phyloP scores from a whole-genome alignment of 176 grass and related monocot species.

The Aegilops umbellulata region DNA sequence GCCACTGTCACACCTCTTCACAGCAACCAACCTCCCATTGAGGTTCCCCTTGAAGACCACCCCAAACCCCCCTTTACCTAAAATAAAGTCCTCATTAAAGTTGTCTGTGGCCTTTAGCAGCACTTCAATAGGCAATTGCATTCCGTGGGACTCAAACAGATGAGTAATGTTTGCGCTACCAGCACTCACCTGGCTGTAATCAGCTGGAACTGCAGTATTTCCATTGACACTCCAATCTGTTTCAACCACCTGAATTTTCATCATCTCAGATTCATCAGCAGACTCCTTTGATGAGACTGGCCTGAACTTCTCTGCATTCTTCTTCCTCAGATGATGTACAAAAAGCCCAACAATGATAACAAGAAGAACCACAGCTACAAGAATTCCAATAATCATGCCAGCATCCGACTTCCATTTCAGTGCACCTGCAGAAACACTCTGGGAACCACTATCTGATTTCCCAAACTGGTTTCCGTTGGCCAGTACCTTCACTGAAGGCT shows the following conservation, averaged over 20 bases:
- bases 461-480: slow-evolving; percentile 56
- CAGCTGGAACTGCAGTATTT: slow-evolving; percentile 24
- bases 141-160: slow-evolving; percentile 57
- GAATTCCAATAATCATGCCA: slow-evolving; percentile 53
- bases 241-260: slow-evolving; percentile 43
- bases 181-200: slow-evolving; percentile 45
- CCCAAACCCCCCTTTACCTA: slow-evolving; percentile 92
- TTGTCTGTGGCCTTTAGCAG: slow-evolving; percentile 77
- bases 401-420: slow-evolving; percentile 23
- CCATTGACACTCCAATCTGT: slow-evolving; percentile 33
- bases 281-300: slow-evolving; percentile 42
- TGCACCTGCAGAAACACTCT: not conserved
- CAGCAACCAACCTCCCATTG: slow-evolving; percentile 72
- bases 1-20: slow-evolving; percentile 71
- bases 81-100: slow-evolving; percentile 65
- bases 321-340: slow-evolving; percentile 45
- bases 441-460: slow-evolving; percentile 28
- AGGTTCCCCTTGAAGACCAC: slow-evolving; percentile 82
- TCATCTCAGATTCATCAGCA: slow-evolving; percentile 39
- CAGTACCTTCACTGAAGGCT: slow-evolving; percentile 50
- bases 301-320: slow-evolving; percentile 53
- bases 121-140: slow-evolving; percentile 69
- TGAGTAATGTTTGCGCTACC: slow-evolving; percentile 37
- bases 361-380: slow-evolving; percentile 57
- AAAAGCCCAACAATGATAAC: slow-evolving; percentile 43